These are phyloP conservation scores for Calophaca sinica DNA, from an alignment of 306 rosid genomes.

Conservation along the genomic window DNA sequence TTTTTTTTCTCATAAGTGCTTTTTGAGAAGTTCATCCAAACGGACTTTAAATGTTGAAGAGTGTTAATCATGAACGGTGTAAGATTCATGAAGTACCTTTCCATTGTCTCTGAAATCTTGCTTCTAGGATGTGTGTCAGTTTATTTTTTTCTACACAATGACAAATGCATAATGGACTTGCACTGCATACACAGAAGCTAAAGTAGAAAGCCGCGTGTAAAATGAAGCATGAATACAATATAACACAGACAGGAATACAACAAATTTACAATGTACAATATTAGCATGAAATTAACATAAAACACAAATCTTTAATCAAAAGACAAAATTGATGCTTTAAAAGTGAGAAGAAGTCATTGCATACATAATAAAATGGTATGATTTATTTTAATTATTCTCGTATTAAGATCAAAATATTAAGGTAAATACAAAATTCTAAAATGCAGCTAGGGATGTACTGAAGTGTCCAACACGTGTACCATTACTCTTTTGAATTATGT, in stretches of 20 bases:
- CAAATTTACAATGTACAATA: neutral
- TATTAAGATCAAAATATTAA: neutral
- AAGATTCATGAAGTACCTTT: too few relatives aligned
- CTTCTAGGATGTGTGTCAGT: too few relatives aligned
- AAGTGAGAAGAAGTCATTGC: neutral
- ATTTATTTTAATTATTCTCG: constrained; percentile 8
- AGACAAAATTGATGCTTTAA: neutral
- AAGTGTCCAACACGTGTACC: too few relatives aligned
- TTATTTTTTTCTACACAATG: too few relatives aligned
- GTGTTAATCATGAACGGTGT: neutral
- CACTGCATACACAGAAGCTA: constrained; percentile 6
- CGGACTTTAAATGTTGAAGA: constrained; percentile 7
- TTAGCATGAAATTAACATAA: neutral
- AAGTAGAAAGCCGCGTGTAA: constrained; percentile 6
- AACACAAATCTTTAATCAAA: neutral
- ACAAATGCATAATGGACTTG: neutral
- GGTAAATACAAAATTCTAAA: neutral
- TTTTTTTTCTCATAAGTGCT: neutral
- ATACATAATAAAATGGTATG: neutral
- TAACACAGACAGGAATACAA: neutral
- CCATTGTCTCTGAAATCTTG: too few relatives aligned
- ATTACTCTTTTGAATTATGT: too few relatives aligned
- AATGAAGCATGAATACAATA: neutral
- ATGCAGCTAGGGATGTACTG: constrained; percentile 6
- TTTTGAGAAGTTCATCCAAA: neutral